Base-by-base conservation (phyloP, 2,329 filamentous ascomycete genomes). In the Ilyonectria sp. region DNA sequence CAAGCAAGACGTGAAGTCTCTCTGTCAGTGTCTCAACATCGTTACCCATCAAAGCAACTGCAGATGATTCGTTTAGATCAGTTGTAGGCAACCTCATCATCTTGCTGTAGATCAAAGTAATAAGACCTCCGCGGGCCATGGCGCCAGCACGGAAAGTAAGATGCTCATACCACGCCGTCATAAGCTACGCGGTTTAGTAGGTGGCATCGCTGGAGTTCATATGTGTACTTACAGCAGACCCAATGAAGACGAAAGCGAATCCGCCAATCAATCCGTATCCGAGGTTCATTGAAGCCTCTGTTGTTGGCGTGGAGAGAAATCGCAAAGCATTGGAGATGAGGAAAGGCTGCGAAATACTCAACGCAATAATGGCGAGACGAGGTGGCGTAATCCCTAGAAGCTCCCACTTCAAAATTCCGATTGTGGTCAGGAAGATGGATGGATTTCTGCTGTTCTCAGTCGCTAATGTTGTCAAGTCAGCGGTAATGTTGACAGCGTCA, bases 131-230 rank as follows among this genome's bases (percentile, higher is more conserved):
- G 6, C 78, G 73, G 1, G 78, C 71, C 74, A 79, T 78, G 9
- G 76, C 74, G 2, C 71, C 71, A 2, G 71, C 76, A 5, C 79
- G 70, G 33, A 76, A 80, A 2, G 74, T 75, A 8, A 79, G 61
- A 29, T 81, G 77, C 37, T 80, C 77, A 52, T 79, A 79, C 73
- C 79, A 80, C 1, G 77, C 78, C 11, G 75, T 80, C 8, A 74
- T 63, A 8, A 77, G 67, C 75, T 77, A n/a, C 5, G 0, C 31
- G 11, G 15, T 21, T 35, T 46, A 55, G 58, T 65, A 33, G 56
- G 55, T 31, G 13, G 9, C 6, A 4, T 7, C 43, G 11, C 11
- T 2, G 6, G 17, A 2, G 6, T 5, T 10, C 10, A 29, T 0
- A n/a, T 1, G 29, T 47, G 31, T 23, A 71, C 72, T 65, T 61